Evolutionary conservation across 495 filamentous ascomycete species (phyloP).

Genomic region (Penicillium angulare): DNA sequence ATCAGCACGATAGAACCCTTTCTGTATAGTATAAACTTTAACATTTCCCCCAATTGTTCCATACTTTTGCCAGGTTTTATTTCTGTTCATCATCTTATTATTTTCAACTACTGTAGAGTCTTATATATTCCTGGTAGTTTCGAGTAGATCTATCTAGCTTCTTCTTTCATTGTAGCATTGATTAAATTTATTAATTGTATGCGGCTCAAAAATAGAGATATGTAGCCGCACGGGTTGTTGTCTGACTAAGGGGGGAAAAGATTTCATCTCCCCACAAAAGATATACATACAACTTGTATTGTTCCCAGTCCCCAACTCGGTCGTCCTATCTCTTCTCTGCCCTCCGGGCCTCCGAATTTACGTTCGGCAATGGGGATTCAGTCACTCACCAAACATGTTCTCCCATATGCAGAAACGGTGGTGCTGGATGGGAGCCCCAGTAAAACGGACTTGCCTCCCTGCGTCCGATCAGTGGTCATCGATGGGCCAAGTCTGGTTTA

Average conservation of each 20-base stretch:
- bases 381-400: conserved; percentile 55
- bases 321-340: background rate
- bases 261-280: too few relatives aligned
- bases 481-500: conserved; percentile 78
- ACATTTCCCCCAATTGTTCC: background rate
- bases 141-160: background rate
- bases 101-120: too few relatives aligned
- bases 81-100: too few relatives aligned
- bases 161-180: too few relatives aligned
- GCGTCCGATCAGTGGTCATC: conserved; percentile 53
- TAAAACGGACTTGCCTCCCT: conserved; percentile 4
- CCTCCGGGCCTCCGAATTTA: background rate
- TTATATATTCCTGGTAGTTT: background rate
- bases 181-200: too few relatives aligned
- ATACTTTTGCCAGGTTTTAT: background rate
- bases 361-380: conserved; percentile 65
- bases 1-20: conserved; percentile 51
- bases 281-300: too few relatives aligned
- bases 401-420: conserved; percentile 53
- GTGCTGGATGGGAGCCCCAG: conserved; percentile 30
- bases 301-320: too few relatives aligned
- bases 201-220: too few relatives aligned
- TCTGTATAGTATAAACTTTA: background rate
- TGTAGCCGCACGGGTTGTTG: too few relatives aligned
- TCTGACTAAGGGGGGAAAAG: background rate